These are phyloP conservation scores for Allodekkera sacchari DNA, from an alignment of 805 yeast genomes.

Conservation along the genomic window DNA sequence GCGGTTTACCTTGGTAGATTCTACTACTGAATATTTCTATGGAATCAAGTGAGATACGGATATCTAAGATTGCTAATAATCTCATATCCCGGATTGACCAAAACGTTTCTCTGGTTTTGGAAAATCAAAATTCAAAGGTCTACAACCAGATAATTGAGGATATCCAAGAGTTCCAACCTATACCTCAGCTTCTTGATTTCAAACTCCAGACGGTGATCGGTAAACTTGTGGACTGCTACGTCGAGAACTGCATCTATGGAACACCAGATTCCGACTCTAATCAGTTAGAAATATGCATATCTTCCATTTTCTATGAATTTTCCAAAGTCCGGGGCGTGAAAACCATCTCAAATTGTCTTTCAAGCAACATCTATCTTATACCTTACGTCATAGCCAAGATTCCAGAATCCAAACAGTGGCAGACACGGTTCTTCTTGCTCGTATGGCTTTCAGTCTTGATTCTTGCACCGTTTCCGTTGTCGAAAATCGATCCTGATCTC, in stretches of 20 bases:
- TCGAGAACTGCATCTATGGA: constrained; percentile 5
- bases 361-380: constrained; percentile 49
- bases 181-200: constrained; percentile 43
- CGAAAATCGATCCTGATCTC: constrained; percentile 25
- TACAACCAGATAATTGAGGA: too few species aligned
- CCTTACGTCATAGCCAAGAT: constrained; percentile 26
- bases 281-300: constrained; percentile 7
- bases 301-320: constrained; percentile 45
- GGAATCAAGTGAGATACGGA: constrained; percentile 25
- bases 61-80: constrained; percentile 20
- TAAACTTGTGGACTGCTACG: constrained; percentile 22
- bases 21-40: constrained; percentile 12
- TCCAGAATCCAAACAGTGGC: constrained; percentile 7
- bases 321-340: constrained; percentile 63
- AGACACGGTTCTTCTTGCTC: constrained; percentile 35
- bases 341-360: constrained; percentile 46
- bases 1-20: too few species aligned
- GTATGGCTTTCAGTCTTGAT: constrained; percentile 68
- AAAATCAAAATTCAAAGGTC: too few species aligned
- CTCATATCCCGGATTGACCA: constrained; percentile 11
- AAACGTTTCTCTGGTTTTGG: too few species aligned
- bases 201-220: constrained; percentile 28
- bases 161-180: constrained; percentile 42
- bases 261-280: constrained; percentile 2
- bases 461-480: constrained; percentile 66